Evolutionary conservation across 768 basidiomycete genomes (phyloP).

Genomic region (Lyophyllum atratum): DNA sequence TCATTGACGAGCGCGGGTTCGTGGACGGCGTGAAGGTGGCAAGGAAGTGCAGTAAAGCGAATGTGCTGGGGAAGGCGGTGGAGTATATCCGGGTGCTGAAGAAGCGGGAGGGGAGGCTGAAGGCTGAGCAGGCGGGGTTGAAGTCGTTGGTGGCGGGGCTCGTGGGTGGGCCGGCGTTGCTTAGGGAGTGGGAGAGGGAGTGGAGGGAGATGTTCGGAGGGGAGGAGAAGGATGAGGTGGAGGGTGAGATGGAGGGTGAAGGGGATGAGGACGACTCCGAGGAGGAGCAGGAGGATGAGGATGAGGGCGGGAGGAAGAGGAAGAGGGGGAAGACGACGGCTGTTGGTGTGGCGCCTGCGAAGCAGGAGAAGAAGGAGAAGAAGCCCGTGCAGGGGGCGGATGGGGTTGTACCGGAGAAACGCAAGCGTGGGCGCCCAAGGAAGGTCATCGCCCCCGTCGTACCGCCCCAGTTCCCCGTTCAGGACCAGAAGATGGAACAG

Average conservation of each 20-base stretch:
- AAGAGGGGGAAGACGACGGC: slow-evolving; percentile 61
- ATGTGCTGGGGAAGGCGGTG: slow-evolving; percentile 86
- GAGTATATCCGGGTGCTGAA: slow-evolving; percentile 92
- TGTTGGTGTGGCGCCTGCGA: slow-evolving; percentile 19
- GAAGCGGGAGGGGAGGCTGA: slow-evolving; percentile 69
- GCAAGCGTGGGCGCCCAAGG: slow-evolving; percentile 82
- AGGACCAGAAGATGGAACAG: slow-evolving; percentile 6
- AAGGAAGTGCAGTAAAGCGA: slow-evolving; percentile 88
- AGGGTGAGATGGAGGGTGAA: slow-evolving; percentile 52
- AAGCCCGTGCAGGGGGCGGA: slow-evolving; percentile 33
- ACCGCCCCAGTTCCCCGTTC: slow-evolving; percentile 37
- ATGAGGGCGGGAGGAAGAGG: slow-evolving; percentile 48
- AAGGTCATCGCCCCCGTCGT: slow-evolving; percentile 55
- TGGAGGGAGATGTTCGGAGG: slow-evolving; percentile 79
- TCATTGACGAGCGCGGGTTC: slow-evolving; percentile 81
- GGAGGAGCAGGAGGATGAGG: slow-evolving; percentile 54
- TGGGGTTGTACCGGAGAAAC: slow-evolving; percentile 61
- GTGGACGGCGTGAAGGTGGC: slow-evolving; percentile 94
- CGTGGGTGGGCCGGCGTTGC: slow-evolving; percentile 70
- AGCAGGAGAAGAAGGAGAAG: slow-evolving; percentile 54
- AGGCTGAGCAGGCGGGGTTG: slow-evolving; percentile 74
- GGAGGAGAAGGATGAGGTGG: slow-evolving; percentile 69
- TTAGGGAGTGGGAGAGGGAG: slow-evolving; percentile 75
- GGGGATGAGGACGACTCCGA: slow-evolving; percentile 60
- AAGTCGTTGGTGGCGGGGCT: slow-evolving; percentile 69